Conservation (phyloP, 805 yeast species). For the Candida schatavii region DNA sequence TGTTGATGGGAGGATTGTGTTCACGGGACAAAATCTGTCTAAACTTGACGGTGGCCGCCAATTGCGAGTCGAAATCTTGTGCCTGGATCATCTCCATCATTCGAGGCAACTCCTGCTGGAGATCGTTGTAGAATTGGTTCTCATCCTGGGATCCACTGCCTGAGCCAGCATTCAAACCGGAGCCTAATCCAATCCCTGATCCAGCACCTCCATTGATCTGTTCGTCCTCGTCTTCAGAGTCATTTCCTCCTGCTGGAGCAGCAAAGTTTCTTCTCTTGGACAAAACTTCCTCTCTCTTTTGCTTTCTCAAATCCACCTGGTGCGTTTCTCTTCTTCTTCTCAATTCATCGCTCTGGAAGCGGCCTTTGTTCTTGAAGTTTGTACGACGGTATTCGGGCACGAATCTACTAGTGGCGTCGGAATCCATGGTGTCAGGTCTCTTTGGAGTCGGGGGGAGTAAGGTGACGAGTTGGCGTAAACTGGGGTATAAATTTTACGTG, state of each 20-base stretch:
- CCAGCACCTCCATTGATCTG: conserved; percentile 4
- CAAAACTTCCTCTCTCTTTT: conserved; percentile 90
- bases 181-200: conserved; percentile 11
- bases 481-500: no score
- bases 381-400: conserved; percentile 98
- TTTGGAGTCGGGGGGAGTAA: no score
- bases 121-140: conserved; percentile 36
- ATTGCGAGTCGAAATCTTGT: conserved; percentile 71
- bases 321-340: conserved; percentile 98
- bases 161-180: conserved; percentile 21
- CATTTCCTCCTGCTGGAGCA: conserved; percentile 32
- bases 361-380: conserved; percentile 88
- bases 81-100: conserved; percentile 82
- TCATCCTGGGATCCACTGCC: conserved; percentile 51
- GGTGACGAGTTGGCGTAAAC: no score
- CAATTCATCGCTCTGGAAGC: conserved; percentile 92
- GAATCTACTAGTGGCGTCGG: conserved; percentile 75
- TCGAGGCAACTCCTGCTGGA: conserved; percentile 67
- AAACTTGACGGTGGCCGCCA: conserved; percentile 87
- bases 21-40: conserved; percentile 92
- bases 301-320: conserved; percentile 94
- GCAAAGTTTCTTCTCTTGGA: conserved; percentile 87
- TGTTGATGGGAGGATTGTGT: conserved; percentile 92
- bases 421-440: conserved; percentile 73
- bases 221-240: conserved; percentile 43